Conservation (phyloP, 1,284 basidiomycete genomes). For the Papiliotrema fonsecae region DNA sequence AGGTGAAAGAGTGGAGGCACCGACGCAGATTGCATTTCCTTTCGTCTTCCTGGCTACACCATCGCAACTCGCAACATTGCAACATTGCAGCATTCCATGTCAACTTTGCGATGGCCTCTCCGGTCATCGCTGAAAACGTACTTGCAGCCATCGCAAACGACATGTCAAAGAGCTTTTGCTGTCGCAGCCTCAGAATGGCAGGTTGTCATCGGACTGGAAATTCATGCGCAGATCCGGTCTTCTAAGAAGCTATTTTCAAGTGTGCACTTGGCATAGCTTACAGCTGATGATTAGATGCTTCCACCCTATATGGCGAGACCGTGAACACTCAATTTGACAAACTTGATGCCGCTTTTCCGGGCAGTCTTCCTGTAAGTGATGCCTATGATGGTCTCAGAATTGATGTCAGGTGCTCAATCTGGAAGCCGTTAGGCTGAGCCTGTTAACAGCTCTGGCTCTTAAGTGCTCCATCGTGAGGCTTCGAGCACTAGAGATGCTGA, state of each 20-base stretch:
- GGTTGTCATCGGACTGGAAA: constrained; percentile 88
- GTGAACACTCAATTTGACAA: constrained; percentile 65
- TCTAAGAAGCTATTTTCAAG: constrained; percentile 85
- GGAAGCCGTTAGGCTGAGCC: constrained; percentile 72
- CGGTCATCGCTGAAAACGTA: background rate
- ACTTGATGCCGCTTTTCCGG: constrained; percentile 89
- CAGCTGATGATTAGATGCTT: constrained; percentile 14
- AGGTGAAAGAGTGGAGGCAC: too few species aligned
- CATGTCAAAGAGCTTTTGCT: too few species aligned
- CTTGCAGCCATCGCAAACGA: too few species aligned
- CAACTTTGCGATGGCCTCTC: too few species aligned
- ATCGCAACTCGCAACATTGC: too few species aligned
- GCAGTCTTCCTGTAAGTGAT: constrained; percentile 73
- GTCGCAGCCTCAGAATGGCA: constrained; percentile 58
- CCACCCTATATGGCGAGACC: constrained; percentile 27
- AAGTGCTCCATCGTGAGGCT: constrained; percentile 58
- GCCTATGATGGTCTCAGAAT: background rate
- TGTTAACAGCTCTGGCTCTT: constrained; percentile 78
- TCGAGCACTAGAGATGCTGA: background rate
- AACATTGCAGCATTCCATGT: too few species aligned
- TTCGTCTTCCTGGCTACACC: too few species aligned
- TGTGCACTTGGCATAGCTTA: constrained; percentile 45
- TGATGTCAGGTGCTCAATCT: constrained; percentile 63
- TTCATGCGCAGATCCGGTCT: constrained; percentile 89
- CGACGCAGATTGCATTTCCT: too few species aligned